These are phyloP conservation scores for Lyophyllum atratum DNA, from an alignment of 768 basidiomycete genomes.

Conservation along the genomic window DNA sequence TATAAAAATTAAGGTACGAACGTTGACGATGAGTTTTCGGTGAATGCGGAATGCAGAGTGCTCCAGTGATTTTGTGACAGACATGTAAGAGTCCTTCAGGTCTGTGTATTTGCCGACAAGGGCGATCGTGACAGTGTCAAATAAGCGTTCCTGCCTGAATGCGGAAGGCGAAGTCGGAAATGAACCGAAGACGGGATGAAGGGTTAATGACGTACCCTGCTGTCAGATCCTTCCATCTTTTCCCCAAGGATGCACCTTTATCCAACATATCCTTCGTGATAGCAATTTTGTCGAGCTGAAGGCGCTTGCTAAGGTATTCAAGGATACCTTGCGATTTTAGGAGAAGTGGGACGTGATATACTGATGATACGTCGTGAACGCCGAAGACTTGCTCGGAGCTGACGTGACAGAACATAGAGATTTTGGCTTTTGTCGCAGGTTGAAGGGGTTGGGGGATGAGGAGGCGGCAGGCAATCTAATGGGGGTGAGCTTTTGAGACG, in stretches of 20 bases:
- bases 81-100: constrained; percentile 98
- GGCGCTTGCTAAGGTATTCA: constrained; percentile 75
- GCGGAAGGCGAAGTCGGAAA: not conserved
- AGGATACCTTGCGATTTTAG: constrained; percentile 93
- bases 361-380: constrained; percentile 94
- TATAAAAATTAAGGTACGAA: constrained; percentile 33
- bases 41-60: constrained; percentile 95
- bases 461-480: constrained; percentile 90
- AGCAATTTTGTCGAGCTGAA: constrained; percentile 65
- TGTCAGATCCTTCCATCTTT: constrained; percentile 84
- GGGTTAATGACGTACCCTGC: constrained; percentile 53
- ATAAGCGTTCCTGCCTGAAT: constrained; percentile 87
- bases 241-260: constrained; percentile 65
- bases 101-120: constrained; percentile 98
- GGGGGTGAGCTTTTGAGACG: not conserved
- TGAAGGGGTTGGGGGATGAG: constrained; percentile 81
- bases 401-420: constrained; percentile 99
- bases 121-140: constrained; percentile 85
- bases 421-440: constrained; percentile 87
- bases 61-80: constrained; percentile 93
- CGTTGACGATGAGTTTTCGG: constrained; percentile 80
- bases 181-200: not conserved
- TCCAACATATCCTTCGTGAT: constrained; percentile 58
- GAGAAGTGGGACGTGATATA: constrained; percentile 95
- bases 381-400: constrained; percentile 87